phyloP scores from a whole-genome alignment of 495 filamentous ascomycete species.

The Tirmania nivea region DNA sequence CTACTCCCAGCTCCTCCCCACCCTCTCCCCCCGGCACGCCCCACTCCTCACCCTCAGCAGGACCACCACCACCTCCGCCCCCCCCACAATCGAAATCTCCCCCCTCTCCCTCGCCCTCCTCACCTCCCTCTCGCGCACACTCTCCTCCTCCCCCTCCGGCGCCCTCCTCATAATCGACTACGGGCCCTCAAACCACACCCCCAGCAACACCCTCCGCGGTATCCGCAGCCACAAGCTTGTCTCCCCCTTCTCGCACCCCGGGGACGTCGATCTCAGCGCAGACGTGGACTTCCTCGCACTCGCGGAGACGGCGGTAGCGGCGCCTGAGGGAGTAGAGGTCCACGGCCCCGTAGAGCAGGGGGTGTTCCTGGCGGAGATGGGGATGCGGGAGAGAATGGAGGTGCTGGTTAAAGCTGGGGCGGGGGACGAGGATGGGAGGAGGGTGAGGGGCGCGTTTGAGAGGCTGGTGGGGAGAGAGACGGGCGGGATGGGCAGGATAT shows the following conservation, averaged over 20 bases:
- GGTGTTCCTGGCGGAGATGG: constrained; percentile 54
- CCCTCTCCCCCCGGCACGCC: constrained; percentile 59
- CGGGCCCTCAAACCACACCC: constrained; percentile 56
- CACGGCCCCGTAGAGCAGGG: constrained; percentile 85
- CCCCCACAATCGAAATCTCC: constrained; percentile 58
- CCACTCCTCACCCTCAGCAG: constrained; percentile 40
- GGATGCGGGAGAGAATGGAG: constrained; percentile 55
- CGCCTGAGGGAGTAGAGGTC: constrained; percentile 62
- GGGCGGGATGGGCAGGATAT: constrained; percentile 77
- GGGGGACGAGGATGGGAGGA: constrained; percentile 4
- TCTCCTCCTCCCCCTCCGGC: constrained; percentile 49
- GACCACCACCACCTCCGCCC: constrained; percentile 21
- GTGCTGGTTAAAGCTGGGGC: constrained; percentile 31
- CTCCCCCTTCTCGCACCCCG: constrained; percentile 54
- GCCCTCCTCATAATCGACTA: constrained; percentile 90
- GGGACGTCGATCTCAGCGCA: constrained; percentile 62
- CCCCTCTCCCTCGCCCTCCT: constrained; percentile 63
- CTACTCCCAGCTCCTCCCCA: constrained; percentile 63
- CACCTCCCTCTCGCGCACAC: constrained; percentile 57
- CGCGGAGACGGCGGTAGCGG: constrained; percentile 54
- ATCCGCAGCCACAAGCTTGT: constrained; percentile 53
- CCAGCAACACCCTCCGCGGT: constrained; percentile 68
- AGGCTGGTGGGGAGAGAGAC: constrained; percentile 56
- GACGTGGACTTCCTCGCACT: constrained; percentile 82
- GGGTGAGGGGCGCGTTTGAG: constrained; percentile 3